These are phyloP conservation scores for Xylariaceae sp. DNA, from an alignment of 2,329 filamentous ascomycete species.

Conservation along the genomic window DNA sequence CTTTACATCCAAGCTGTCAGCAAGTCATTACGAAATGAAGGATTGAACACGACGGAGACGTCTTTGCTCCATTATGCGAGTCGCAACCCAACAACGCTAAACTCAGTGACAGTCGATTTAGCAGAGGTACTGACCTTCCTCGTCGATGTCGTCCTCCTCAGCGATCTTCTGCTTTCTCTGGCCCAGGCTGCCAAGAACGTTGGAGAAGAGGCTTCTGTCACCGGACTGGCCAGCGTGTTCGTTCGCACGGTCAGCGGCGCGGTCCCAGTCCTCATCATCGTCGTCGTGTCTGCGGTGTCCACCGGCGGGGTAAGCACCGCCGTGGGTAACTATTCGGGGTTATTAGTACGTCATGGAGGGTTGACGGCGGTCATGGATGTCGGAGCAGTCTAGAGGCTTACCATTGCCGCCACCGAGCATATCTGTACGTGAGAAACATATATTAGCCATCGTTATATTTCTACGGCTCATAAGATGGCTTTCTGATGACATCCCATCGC, in stretches of 20 bases:
- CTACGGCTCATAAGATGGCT: background rate
- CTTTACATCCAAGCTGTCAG: conserved; percentile 31
- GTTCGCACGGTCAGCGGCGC: conserved; percentile 45
- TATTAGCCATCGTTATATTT: conserved; percentile 8
- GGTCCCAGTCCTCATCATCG: conserved; percentile 41
- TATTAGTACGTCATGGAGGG: conserved; percentile 1
- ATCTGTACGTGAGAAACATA: conserved; percentile 5
- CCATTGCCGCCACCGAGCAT: conserved; percentile 26
- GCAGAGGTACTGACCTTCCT: conserved; percentile 39
- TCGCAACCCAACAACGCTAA: background rate
- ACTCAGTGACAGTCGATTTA: background rate
- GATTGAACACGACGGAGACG: background rate
- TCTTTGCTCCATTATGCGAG: background rate
- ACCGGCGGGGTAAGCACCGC: conserved; percentile 31
- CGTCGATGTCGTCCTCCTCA: conserved; percentile 43
- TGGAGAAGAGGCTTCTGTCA: conserved; percentile 45
- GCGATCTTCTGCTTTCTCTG: conserved; percentile 46
- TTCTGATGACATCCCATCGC: background rate
- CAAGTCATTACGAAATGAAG: background rate
- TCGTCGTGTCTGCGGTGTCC: conserved; percentile 33
- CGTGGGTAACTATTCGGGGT: conserved; percentile 26
- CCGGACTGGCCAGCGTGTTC: conserved; percentile 43
- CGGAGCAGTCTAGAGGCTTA: conserved; percentile 13
- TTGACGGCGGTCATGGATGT: background rate
- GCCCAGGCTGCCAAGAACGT: conserved; percentile 42